A percentile compares a stretch with the other conserved stretches of the same genome.
phyloP scores from a whole-genome alignment of 331 rosid genomes.

The Dryas integrifolia region DNA sequence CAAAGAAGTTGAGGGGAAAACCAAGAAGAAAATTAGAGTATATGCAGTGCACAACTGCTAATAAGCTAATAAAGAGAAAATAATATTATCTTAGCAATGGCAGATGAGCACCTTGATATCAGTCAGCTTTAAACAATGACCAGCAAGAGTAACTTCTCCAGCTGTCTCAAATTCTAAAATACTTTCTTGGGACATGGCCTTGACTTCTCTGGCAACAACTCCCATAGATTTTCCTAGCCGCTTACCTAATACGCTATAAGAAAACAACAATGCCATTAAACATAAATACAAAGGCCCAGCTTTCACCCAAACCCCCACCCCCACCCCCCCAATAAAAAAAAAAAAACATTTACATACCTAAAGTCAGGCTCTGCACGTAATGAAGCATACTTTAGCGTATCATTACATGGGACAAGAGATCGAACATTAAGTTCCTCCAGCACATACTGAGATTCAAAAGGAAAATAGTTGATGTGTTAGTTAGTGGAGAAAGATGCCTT shows the following conservation, averaged over 20 bases:
- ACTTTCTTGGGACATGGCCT: conserved; percentile 81
- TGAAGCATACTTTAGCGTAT: conserved; percentile 79
- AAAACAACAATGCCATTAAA: conserved; percentile 17
- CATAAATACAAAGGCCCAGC: conserved; percentile 8
- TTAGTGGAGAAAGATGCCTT: not conserved
- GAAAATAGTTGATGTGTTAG: conserved; percentile 15
- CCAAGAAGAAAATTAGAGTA: not conserved
- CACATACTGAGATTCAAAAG: conserved; percentile 59
- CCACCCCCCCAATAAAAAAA: not conserved
- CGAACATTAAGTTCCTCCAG: conserved; percentile 87
- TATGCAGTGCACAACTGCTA: not conserved
- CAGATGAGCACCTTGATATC: conserved; percentile 75
- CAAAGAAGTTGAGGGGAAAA: not conserved
- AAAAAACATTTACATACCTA: conserved; percentile 51
- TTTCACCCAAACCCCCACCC: not conserved
- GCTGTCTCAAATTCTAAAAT: conserved; percentile 81
- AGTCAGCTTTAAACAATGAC: conserved; percentile 67
- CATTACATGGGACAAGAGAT: conserved; percentile 79
- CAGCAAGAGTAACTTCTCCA: conserved; percentile 70
- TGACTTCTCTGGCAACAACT: conserved; percentile 70
- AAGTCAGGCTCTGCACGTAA: conserved; percentile 92
- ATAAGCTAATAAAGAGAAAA: not conserved
- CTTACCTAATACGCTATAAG: conserved; percentile 68
- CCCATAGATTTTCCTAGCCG: conserved; percentile 92
- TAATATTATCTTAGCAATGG: not conserved